These are phyloP conservation scores for Aspergillus puulaauensis DNA, from an alignment of 2,329 filamentous ascomycete genomes.

Conservation along the genomic window DNA sequence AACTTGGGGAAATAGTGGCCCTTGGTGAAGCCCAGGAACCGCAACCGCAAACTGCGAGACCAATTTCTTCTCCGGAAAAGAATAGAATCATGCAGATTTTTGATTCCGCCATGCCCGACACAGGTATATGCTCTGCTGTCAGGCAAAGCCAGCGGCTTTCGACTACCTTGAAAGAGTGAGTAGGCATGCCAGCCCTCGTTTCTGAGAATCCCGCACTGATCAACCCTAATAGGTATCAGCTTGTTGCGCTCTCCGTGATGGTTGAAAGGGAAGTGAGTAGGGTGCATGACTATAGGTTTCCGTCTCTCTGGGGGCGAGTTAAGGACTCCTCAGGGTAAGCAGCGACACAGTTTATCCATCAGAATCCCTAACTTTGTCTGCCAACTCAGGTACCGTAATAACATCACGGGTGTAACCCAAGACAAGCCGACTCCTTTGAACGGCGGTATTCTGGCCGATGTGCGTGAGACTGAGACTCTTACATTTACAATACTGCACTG, in stretches of 20 bases:
- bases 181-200: background rate
- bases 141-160: background rate
- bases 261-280: slow-evolving; percentile 1
- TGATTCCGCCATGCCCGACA: background rate
- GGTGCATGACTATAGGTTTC: background rate
- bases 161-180: background rate
- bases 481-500: background rate
- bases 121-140: background rate
- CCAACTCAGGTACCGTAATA: slow-evolving; percentile 5
- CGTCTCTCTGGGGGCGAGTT: background rate
- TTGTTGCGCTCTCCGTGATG: slow-evolving; percentile 6
- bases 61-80: background rate
- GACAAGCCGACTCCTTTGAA: background rate
- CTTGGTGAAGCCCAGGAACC: background rate
- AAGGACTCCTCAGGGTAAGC: background rate
- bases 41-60: background rate
- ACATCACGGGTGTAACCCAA: background rate
- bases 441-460: slow-evolving; percentile 6
- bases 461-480: background rate
- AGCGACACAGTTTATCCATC: background rate
- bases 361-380: background rate
- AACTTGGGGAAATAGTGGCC: background rate
- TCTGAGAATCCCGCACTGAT: background rate
- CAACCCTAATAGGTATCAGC: background rate
- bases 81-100: background rate